These are phyloP conservation scores for Stenogyne calaminthoides DNA, from an alignment of 305 asterid species.

Conservation along the genomic window DNA sequence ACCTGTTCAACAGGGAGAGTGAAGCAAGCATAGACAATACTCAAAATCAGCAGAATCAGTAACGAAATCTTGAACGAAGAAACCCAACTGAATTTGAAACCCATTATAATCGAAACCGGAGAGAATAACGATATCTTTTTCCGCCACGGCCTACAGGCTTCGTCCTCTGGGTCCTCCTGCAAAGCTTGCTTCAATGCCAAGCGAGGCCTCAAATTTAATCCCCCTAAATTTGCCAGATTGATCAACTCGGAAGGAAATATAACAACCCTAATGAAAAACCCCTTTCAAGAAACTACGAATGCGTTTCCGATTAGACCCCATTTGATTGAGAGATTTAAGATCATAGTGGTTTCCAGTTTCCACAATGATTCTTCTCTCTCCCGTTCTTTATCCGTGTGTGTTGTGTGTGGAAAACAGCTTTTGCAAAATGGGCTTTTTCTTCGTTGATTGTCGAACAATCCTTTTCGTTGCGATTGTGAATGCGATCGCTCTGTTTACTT, in stretches of 20 bases:
- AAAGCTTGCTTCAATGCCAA: slow-evolving; percentile 75
- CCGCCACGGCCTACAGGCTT: slow-evolving; percentile 82
- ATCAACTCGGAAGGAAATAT: slow-evolving; percentile 13
- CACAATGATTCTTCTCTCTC: slow-evolving; percentile 17
- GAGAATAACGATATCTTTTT: slow-evolving; percentile 55
- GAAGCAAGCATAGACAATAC: slow-evolving; percentile 69
- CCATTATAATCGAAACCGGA: slow-evolving; percentile 51
- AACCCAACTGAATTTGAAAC: slow-evolving; percentile 63
- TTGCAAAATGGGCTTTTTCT: slow-evolving; percentile 7
- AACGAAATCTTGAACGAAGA: slow-evolving; percentile 56
- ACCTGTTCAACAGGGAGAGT: slow-evolving; percentile 94
- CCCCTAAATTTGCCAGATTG: slow-evolving; percentile 91
- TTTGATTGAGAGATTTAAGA: slow-evolving; percentile 1
- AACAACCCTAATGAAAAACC: slow-evolving; percentile 2
- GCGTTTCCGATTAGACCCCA: slow-evolving; percentile 30
- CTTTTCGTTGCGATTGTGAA: slow-evolving; percentile 12
- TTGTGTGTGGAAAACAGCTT: not conserved
- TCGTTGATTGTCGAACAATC: slow-evolving; percentile 2
- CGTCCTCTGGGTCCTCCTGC: slow-evolving; percentile 62
- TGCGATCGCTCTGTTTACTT: slow-evolving; percentile 22
- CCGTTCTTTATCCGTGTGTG: not conserved
- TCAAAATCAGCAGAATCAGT: slow-evolving; percentile 60
- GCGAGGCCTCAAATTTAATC: slow-evolving; percentile 84
- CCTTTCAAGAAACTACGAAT: slow-evolving; percentile 13
- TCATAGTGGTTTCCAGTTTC: slow-evolving; percentile 23